Evolutionary conservation across 371 early-diverging fungal species (phyloP), one percentile per base, ranked within the genome.

Genomic region (Rhizopus arrhizus): DNA sequence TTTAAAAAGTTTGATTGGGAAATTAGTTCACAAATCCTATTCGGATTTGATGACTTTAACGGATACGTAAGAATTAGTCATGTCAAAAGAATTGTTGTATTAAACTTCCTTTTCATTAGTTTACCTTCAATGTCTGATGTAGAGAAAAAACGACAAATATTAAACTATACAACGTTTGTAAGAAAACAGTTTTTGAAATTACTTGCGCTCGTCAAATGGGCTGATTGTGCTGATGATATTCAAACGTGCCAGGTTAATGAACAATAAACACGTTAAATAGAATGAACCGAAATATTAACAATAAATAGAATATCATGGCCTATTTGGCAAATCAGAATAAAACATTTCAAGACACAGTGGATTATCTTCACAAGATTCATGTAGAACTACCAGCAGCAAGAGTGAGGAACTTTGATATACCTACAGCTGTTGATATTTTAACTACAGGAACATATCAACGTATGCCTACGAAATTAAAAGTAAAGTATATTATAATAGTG

Each of bases 371-470:
- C 67, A 86, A 82, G 40, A 84, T 88, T 16, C 85, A 84, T 54
- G 61, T 73, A 42, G 74, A 84, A 56, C 68, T 91, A 66, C 85
- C 86, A 35, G 81, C 83, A 61, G 89, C 89, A 41, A 80, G 91
- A 60, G 77, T 90, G 56, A 78, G 90, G 35, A 87, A 89, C 70
- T 90, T 85, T 62, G 92, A 91, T 68, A 84, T 91, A 53, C 70
- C 78, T 42, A 89, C 85, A 22, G 90, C 92, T 1, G 85, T 90
- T 5, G 91, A 91, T 65, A 83, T 90, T 12, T 74, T 90, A 47
- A 87, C 89, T 1, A 89, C 89, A 10, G 90, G 92, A 45, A 78
- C 85, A 8, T 89, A 90, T 62, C 85, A 85, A 52, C 85, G 88
- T 4, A 77, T 91, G 65, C 91, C 91, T 4, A 71, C 76, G 11